phyloP scores from a whole-genome alignment of 1,139 yeast genomes.

The Kodamaea plutei region DNA sequence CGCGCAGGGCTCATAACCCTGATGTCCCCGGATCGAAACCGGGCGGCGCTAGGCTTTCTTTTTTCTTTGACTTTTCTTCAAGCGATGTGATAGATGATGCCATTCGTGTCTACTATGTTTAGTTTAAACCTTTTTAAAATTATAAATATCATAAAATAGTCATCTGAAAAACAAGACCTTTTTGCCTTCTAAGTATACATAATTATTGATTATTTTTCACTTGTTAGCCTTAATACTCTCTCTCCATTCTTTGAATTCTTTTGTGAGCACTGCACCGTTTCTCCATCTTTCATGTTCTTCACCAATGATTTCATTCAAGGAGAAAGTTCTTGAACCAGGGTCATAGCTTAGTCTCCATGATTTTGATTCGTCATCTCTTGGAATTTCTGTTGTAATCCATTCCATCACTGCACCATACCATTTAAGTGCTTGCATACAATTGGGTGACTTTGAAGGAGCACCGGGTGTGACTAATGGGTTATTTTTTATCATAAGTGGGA shows the following conservation, averaged over 20 bases:
- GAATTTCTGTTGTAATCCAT: conserved; percentile 62
- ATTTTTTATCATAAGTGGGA: conserved; percentile 59
- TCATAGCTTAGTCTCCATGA: conserved; percentile 34
- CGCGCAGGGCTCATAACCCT: conserved; percentile 99
- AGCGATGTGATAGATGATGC: background rate
- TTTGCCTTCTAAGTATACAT: too few relatives aligned
- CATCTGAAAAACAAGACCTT: too few relatives aligned
- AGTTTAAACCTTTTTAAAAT: background rate
- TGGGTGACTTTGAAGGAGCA: conserved; percentile 22
- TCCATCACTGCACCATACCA: conserved; percentile 84
- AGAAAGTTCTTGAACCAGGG: conserved; percentile 29
- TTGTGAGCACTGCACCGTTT: conserved; percentile 42
- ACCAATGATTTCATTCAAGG: conserved; percentile 25
- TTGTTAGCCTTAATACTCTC: conserved; percentile 6
- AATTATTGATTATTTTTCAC: too few relatives aligned
- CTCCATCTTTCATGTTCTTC: conserved; percentile 26
- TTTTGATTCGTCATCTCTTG: conserved; percentile 37
- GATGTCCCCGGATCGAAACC: conserved; percentile 99
- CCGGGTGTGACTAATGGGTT: conserved; percentile 24
- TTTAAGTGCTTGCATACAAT: conserved; percentile 73
- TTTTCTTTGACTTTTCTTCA: conserved; percentile 3
- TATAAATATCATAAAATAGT: background rate
- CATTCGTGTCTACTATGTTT: too few relatives aligned
- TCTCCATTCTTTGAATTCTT: conserved; percentile 65
- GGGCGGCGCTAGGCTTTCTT: conserved; percentile 75